Evolutionary conservation across 2,329 filamentous ascomycete genomes (phyloP).

Genomic region (Xylariaceae sp.): DNA sequence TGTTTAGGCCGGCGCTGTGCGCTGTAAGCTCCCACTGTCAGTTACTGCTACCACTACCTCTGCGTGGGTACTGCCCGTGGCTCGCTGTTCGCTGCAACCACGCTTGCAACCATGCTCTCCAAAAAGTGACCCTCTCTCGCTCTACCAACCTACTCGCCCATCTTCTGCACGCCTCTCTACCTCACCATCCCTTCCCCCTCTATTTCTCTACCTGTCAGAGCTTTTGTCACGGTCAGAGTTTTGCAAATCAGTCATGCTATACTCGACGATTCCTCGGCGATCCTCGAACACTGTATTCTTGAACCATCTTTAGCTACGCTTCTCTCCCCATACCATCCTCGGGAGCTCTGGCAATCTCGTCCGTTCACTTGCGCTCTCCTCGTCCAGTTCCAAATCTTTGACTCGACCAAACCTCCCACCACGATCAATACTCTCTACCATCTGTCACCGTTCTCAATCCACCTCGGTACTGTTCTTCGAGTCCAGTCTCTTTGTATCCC

Average conservation of each 20-base stretch:
- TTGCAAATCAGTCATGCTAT: conserved; percentile 24
- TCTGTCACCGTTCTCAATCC: too few relatives aligned
- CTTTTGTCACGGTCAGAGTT: conserved; percentile 11
- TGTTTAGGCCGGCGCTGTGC: not conserved
- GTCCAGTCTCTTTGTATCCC: conserved; percentile 1
- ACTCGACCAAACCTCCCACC: conserved; percentile 10
- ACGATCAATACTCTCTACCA: not conserved
- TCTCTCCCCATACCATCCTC: conserved; percentile 21
- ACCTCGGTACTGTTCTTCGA: not conserved
- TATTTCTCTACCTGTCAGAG: conserved; percentile 5
- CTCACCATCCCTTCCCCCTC: conserved; percentile 15
- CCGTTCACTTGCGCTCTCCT: conserved; percentile 1
- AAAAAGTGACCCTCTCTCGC: conserved; percentile 20
- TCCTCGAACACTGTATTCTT: conserved; percentile 22
- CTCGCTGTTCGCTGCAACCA: too few relatives aligned
- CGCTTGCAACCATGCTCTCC: conserved; percentile 4
- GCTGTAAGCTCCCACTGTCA: not conserved
- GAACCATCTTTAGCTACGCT: conserved; percentile 27
- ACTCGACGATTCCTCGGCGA: conserved; percentile 13
- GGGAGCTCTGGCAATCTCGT: conserved; percentile 21
- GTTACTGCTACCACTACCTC: conserved; percentile 4
- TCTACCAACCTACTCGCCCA: too few relatives aligned
- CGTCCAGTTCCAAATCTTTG: conserved; percentile 5
- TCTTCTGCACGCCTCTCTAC: conserved; percentile 4
- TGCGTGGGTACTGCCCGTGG: too few relatives aligned